Conservation (phyloP, 2,329 filamentous ascomycete genomes). For the Ophiostoma montium region DNA sequence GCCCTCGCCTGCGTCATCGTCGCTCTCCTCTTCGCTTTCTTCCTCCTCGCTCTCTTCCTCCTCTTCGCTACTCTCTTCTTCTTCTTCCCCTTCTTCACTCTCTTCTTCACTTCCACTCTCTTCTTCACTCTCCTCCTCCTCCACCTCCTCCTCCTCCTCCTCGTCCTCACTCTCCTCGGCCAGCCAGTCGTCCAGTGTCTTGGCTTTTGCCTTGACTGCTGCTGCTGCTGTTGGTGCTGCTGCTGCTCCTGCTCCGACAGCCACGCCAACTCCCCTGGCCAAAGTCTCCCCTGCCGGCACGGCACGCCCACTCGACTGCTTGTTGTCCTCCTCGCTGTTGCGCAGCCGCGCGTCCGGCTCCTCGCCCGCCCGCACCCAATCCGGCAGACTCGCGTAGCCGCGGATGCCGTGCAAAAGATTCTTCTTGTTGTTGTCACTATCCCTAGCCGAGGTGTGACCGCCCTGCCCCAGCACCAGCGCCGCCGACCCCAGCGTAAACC, state of each 20-base stretch:
- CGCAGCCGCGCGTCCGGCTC: slow-evolving; percentile 68
- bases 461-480: slow-evolving; percentile 73
- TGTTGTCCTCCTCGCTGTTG: slow-evolving; percentile 33
- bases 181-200: slow-evolving; percentile 88
- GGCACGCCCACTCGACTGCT: slow-evolving; percentile 16
- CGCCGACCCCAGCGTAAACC: slow-evolving; percentile 67
- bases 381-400: slow-evolving; percentile 67
- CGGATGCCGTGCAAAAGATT: slow-evolving; percentile 37
- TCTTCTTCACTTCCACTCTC: slow-evolving; percentile 37
- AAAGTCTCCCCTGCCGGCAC: slow-evolving; percentile 49
- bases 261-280: slow-evolving; percentile 27
- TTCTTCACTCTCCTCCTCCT: slow-evolving; percentile 31
- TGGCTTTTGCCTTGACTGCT: slow-evolving; percentile 37
- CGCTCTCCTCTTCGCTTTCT: slow-evolving; percentile 5
- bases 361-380: slow-evolving; percentile 67
- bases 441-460: slow-evolving; percentile 24
- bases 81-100: slow-evolving; percentile 32
- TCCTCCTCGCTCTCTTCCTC: slow-evolving; percentile 24
- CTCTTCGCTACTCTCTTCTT: slow-evolving; percentile 32
- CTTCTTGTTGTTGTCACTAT: slow-evolving; percentile 24
- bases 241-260: not conserved
- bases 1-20: slow-evolving; percentile 2
- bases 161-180: slow-evolving; percentile 46
- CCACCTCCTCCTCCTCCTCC: slow-evolving; percentile 36
- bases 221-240: slow-evolving; percentile 21